These are phyloP conservation scores for Obelidium mucronatum DNA, from an alignment of 192 early-diverging fungal genomes.

Conservation along the genomic window DNA sequence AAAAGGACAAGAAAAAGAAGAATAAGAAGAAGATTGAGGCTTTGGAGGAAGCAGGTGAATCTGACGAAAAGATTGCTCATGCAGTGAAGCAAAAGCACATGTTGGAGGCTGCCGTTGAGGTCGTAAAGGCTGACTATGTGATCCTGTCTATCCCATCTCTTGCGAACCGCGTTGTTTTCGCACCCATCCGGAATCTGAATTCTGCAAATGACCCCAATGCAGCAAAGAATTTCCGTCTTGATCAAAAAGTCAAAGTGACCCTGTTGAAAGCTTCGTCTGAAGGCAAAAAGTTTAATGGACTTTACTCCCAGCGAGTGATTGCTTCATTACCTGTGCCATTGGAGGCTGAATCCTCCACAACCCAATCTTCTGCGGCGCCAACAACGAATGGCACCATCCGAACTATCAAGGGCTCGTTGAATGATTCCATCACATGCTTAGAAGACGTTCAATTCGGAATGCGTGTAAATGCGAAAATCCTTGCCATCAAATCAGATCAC, in stretches of 20 bases:
- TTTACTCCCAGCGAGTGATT: conserved; percentile 21
- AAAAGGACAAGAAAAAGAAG: conserved; percentile 24
- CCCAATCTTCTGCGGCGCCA: too few relatives aligned
- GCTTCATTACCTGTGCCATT: conserved; percentile 17
- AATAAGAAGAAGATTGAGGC: conserved; percentile 18
- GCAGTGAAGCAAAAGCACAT: conserved; percentile 28
- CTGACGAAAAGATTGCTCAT: not conserved
- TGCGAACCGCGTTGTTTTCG: conserved; percentile 36
- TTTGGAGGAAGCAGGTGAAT: not conserved
- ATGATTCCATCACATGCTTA: conserved; percentile 28
- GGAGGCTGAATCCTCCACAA: too few relatives aligned
- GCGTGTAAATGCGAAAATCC: conserved; percentile 41
- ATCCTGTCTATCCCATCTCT: conserved; percentile 69
- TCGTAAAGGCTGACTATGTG: conserved; percentile 83
- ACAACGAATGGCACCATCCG: too few relatives aligned
- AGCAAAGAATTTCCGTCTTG: conserved; percentile 25
- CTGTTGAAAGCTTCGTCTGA: not conserved
- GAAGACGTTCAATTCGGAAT: conserved; percentile 45
- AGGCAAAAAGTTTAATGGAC: conserved; percentile 24
- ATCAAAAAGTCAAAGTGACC: conserved; percentile 42
- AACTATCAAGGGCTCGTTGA: conserved; percentile 39
- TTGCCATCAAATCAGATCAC: conserved; percentile 40
- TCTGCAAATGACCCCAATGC: conserved; percentile 8
- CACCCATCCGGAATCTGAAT: conserved; percentile 32
- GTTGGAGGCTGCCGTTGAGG: conserved; percentile 69